Evolutionary conservation across 23 red algal species (phyloP).

Genomic region (Pyropia yezoensis): DNA sequence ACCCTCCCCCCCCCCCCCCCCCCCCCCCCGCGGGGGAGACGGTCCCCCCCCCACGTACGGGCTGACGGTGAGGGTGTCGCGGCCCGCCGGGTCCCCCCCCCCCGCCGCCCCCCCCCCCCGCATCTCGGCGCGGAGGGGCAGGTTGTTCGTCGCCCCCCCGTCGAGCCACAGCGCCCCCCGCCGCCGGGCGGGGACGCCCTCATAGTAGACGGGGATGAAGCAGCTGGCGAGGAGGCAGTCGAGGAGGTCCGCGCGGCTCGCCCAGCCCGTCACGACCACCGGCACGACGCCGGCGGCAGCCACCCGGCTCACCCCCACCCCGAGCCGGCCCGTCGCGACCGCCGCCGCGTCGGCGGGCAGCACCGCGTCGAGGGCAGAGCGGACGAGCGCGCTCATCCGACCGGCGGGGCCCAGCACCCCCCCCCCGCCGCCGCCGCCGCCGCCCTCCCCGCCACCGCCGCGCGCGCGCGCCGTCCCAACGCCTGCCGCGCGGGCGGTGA

Average conservation of each 20-base stretch:
- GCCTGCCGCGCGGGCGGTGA: slow-evolving; percentile 14
- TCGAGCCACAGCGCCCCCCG: too few relatives aligned
- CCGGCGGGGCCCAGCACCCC: slow-evolving; percentile 17
- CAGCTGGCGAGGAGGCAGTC: slow-evolving; percentile 24
- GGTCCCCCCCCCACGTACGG: too few relatives aligned
- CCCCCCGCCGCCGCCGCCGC: slow-evolving; percentile 12
- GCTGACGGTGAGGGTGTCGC: too few relatives aligned
- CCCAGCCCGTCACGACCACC: slow-evolving; percentile 3
- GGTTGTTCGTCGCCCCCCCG: too few relatives aligned
- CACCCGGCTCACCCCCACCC: slow-evolving; percentile 19
- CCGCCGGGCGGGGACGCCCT: not conserved
- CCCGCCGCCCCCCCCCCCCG: too few relatives aligned
- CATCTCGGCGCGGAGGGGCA: too few relatives aligned
- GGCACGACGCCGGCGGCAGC: too few relatives aligned
- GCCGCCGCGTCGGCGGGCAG: slow-evolving; percentile 22
- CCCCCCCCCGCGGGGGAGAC: too few relatives aligned
- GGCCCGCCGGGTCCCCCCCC: too few relatives aligned
- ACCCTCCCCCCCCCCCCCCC: too few relatives aligned
- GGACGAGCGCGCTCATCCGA: slow-evolving; percentile 11
- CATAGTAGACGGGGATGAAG: slow-evolving; percentile 44
- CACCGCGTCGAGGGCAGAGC: slow-evolving; percentile 12
- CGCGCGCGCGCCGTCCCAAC: slow-evolving; percentile 5
- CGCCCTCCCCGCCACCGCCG: too few relatives aligned
- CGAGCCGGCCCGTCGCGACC: slow-evolving; percentile 27
- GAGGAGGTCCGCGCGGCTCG: slow-evolving; percentile 23